Percentiles rank a stretch among this genome's conserved stretches.
phyloP scores from a whole-genome alignment of 306 rosid genomes.

The Medicago arabica region DNA sequence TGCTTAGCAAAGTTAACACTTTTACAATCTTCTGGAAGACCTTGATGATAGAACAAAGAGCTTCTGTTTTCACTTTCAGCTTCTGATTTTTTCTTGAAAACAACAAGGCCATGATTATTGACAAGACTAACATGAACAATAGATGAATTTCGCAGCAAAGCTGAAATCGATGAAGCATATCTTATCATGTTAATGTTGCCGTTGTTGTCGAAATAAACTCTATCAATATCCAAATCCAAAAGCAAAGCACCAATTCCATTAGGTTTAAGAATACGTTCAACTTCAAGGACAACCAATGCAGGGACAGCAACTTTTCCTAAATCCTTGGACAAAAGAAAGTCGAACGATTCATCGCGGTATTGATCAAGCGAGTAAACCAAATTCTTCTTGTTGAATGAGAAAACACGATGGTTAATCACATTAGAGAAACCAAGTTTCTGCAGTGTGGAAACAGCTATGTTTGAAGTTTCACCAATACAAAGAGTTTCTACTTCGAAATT shows the following conservation, averaged over 20 bases:
- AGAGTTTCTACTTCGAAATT: constrained; percentile 53
- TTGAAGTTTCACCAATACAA: constrained; percentile 73
- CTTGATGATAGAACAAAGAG: constrained; percentile 42
- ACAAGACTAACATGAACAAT: constrained; percentile 65
- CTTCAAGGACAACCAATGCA: constrained; percentile 74
- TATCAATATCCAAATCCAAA: constrained; percentile 17
- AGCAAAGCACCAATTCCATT: constrained; percentile 83
- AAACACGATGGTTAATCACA: constrained; percentile 50
- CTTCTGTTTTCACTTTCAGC: constrained; percentile 50
- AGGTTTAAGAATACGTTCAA: constrained; percentile 87
- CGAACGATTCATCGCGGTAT: constrained; percentile 62
- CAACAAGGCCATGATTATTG: constrained; percentile 58
- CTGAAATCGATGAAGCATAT: constrained; percentile 73
- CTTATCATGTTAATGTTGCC: constrained; percentile 55
- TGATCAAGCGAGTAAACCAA: constrained; percentile 47
- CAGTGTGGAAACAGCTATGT: constrained; percentile 52
- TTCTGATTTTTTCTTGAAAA: constrained; percentile 64
- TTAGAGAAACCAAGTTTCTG: constrained; percentile 65
- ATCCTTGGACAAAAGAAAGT: constrained; percentile 77
- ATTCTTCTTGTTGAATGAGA: constrained; percentile 56
- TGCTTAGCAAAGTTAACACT: constrained; percentile 57
- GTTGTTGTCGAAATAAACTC: neutral
- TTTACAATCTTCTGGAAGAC: constrained; percentile 66
- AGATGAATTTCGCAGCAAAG: constrained; percentile 68
- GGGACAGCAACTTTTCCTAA: constrained; percentile 68